Evolutionary conservation across 164 flowering plant species (phyloP), one percentile per base, ranked within the genome.

Genomic region (Platanus orientalis): DNA sequence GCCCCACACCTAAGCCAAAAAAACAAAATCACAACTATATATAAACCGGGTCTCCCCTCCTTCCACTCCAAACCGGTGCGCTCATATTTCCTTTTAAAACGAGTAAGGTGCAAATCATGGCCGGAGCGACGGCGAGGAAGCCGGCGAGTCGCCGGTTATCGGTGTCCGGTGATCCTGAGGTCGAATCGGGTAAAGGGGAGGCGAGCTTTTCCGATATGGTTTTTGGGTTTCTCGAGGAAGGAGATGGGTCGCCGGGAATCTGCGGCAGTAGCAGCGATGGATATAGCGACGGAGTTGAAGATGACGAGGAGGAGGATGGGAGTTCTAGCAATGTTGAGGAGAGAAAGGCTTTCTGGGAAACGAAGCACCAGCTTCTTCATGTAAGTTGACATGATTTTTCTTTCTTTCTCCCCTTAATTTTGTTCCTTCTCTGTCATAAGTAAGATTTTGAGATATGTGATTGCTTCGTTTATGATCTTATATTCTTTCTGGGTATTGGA

Each of bases 211-310:
- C 67, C 20, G 86, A 79, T 39, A 75, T 83, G 72, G 76, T 77
- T 9, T 70, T 83, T 26, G 86, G 78, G 70, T 81, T 80, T 56
- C 65, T 80, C 1, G 76, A 76, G n/a, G 67, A 71, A 26, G 66
- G 49, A 0, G 66, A 63, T 28, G 72, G 48, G 58, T 61, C 57
- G 20, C 32, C 34, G 54, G 74, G 49, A 14, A 66, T 64, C 25
- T 49, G 29, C 34, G 14, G 39, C 39, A 48, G 58, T 21, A 13
- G 3, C 32, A 19, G 49, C 49, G 49, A 17, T 45, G 19, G 49
- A 16, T 45, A 45, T 4, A 45, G 36, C 54, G 69, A 36, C 2
- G 17, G 10, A 1, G 53, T 10, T 34, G 47, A 1, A 20, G 75
- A 65, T 2, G 70, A 52, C 4, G 71, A 62, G 6, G 64, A 30